Conservation (phyloP, 805 yeast species). For the Blastobotrys attinorum region DNA sequence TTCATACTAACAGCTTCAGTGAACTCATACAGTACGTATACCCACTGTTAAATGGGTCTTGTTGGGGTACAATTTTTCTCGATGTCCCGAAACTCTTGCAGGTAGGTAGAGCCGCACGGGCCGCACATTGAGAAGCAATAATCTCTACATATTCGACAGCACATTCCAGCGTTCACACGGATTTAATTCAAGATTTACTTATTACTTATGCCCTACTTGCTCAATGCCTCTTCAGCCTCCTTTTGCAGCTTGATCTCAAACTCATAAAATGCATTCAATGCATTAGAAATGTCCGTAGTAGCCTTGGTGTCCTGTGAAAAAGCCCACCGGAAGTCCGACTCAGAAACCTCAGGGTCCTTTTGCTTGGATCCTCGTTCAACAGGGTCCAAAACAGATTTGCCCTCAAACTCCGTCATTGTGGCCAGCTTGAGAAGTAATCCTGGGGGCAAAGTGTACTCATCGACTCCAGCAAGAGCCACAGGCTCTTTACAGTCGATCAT, state of each 20-base stretch:
- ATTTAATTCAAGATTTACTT: too few relatives aligned
- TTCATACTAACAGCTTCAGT: too few relatives aligned
- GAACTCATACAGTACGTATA: too few relatives aligned
- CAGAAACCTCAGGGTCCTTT: background rate
- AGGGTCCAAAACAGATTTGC: background rate
- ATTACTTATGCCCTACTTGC: too few relatives aligned
- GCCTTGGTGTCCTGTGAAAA: background rate
- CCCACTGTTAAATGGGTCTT: too few relatives aligned
- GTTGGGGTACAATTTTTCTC: too few relatives aligned
- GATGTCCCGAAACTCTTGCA: too few relatives aligned
- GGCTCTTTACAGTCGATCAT: constrained; percentile 26
- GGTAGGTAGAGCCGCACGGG: too few relatives aligned
- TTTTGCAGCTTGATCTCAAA: background rate
- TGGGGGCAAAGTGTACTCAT: constrained; percentile 26
- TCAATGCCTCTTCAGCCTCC: background rate
- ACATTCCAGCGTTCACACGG: too few relatives aligned
- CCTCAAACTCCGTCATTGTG: background rate
- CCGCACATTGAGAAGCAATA: too few relatives aligned
- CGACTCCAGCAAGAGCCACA: constrained; percentile 29
- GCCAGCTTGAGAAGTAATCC: background rate
- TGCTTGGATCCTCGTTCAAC: background rate
- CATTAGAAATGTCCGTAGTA: background rate
- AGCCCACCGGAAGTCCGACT: background rate
- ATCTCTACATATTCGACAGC: too few relatives aligned
- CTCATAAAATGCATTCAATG: background rate